A percentile compares a stretch with the other conserved stretches of the same genome.
These are phyloP conservation scores for Breviolum minutum DNA, from an alignment of 73 alveolate species.

Conservation along the genomic window DNA sequence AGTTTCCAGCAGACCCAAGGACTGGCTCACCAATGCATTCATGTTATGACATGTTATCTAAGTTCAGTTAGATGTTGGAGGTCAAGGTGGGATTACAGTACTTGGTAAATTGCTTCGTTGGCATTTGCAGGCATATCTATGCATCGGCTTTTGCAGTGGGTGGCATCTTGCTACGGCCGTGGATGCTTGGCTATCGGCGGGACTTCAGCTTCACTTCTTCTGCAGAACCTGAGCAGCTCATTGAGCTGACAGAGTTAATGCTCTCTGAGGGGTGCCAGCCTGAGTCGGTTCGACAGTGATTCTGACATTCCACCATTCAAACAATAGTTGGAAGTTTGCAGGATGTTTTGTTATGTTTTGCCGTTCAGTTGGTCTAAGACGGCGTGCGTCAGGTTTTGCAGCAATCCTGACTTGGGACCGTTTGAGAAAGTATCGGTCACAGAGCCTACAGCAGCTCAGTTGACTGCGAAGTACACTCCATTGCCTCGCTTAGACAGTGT, in stretches of 20 bases:
- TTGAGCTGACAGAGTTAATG: not conserved
- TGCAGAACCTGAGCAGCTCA: not conserved
- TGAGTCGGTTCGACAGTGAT: not conserved
- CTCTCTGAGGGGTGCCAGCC: not conserved
- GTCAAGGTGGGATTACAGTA: too few relatives aligned
- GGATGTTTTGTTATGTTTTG: too few relatives aligned
- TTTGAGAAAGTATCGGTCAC: not conserved
- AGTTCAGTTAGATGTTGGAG: not conserved
- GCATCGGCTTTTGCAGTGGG: not conserved
- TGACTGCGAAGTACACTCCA: not conserved
- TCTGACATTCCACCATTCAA: too few relatives aligned
- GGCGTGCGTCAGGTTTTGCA: not conserved
- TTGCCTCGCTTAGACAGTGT: not conserved
- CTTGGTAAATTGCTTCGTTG: not conserved
- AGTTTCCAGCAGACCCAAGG: not conserved
- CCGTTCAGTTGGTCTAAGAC: too few relatives aligned
- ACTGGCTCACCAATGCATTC: not conserved
- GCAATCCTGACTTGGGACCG: not conserved
- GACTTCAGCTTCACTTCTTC: not conserved
- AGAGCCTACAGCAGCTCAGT: not conserved
- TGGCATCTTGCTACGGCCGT: not conserved
- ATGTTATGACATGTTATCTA: not conserved
- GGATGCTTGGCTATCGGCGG: not conserved
- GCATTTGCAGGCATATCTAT: not conserved
- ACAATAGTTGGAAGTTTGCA: too few relatives aligned